Evolutionary conservation across 805 yeast genomes (phyloP), one percentile per base, ranked within the genome.

Genomic region (Tetrapisispora iriomotensis): DNA sequence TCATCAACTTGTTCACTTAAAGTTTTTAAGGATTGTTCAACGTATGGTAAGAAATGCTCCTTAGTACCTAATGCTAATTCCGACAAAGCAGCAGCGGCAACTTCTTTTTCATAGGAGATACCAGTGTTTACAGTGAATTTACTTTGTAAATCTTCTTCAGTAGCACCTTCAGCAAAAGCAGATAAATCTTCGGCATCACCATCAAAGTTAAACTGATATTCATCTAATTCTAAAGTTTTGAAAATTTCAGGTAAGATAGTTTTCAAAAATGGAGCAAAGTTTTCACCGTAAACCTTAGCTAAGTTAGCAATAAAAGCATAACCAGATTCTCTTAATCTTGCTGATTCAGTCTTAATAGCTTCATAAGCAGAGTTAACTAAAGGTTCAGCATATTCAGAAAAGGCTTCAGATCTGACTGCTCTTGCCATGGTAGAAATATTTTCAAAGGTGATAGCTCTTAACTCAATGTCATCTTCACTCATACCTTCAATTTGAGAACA

Each of bases 231-330:
- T 54, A 92, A 72, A 58, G 94, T 83, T 55, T 74, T 75, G 67
- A 80, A 77, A 44, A 92, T 77, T 60, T 79, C 82, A 25, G 96
- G 96, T 53, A 92, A 73, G 44, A 92, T 72, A 47, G 77, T 77
- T 43, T 77, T 81, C 60, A 92, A 72, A 71, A 85, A 87, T 29
- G 90, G 82, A 37, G 90, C 76, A 60, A 92, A 86, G 58, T 86
- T 92, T 54, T 77, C 77, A 45, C 92, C 94, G 66, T 90, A 92
- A 25, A 92, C 95, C 67, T 83, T 84, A 43, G 97, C 95, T 79
- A 90, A 76, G 65, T 84, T 84, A 40, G 94, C 79, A 64, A 92
- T 78, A 62, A 92, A 87, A 10, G 95, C 85, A 51, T 85, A 90
- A 35, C 95, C 95, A 41, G 95, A 76, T 66, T 92, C 99, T 69